Percentiles rank a stretch among this genome's conserved stretches.
These are phyloP conservation scores for Steccherinum ochraceum DNA, from an alignment of 768 basidiomycete genomes.

Conservation along the genomic window DNA sequence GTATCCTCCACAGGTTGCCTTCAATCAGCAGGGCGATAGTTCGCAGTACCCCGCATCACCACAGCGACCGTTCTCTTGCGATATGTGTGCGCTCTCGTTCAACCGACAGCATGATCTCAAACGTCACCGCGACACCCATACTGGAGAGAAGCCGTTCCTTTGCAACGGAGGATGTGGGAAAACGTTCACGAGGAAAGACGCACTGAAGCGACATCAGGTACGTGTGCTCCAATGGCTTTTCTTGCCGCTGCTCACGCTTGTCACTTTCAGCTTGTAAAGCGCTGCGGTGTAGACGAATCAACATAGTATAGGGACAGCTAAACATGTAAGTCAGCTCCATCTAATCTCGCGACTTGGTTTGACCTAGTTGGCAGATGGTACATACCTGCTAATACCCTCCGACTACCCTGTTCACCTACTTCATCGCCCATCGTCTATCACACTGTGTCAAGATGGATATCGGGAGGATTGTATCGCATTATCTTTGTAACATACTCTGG, in stretches of 20 bases:
- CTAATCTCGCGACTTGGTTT: constrained; percentile 3
- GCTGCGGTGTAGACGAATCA: constrained; percentile 66
- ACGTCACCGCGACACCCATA: constrained; percentile 78
- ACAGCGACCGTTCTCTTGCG: constrained; percentile 33
- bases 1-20: constrained; percentile 18
- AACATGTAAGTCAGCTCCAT: neutral
- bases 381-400: constrained; percentile 12
- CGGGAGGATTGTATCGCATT: neutral
- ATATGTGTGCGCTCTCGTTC: constrained; percentile 73
- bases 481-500: constrained; percentile 2
- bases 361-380: constrained; percentile 4
- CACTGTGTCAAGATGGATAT: neutral
- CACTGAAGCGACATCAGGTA: constrained; percentile 81
- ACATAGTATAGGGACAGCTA: constrained; percentile 13
- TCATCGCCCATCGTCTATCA: neutral
- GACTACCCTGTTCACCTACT: constrained; percentile 10
- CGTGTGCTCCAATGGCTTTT: constrained; percentile 13
- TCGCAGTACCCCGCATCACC: constrained; percentile 32
- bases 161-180: constrained; percentile 84
- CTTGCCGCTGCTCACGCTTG: constrained; percentile 6
- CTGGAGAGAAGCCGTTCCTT: constrained; percentile 76
- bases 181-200: constrained; percentile 84
- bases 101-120: constrained; percentile 84
- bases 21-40: constrained; percentile 15
- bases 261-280: constrained; percentile 58